Conservation (phyloP, 2,329 filamentous ascomycete genomes). For the Aspergillus fijiensis region DNA sequence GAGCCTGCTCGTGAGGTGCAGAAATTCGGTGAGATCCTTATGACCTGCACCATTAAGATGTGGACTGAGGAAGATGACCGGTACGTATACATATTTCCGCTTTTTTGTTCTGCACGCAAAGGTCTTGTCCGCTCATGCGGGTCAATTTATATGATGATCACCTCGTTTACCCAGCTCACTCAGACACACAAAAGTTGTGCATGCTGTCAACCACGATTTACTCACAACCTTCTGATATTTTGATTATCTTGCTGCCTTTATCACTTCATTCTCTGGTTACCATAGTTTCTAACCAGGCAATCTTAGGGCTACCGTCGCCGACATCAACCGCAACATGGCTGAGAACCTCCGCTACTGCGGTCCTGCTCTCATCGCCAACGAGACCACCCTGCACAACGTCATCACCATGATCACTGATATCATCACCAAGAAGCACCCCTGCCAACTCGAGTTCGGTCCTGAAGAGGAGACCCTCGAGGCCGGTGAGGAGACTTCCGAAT, state of each 20-base stretch:
- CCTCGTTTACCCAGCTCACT: conserved; percentile 99
- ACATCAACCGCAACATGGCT: conserved; percentile 91
- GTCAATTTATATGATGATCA: conserved; percentile 69
- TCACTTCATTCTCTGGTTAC: conserved; percentile 17
- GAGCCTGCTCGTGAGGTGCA: conserved; percentile 75
- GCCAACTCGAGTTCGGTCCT: conserved; percentile 84
- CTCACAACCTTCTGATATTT: conserved; percentile 42
- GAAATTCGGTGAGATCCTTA: conserved; percentile 82
- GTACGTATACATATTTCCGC: conserved; percentile 60
- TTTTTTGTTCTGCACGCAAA: conserved; percentile 15
- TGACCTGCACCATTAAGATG: conserved; percentile 77
- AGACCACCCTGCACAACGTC: conserved; percentile 71
- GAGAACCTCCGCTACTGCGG: conserved; percentile 89
- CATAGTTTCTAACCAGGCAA: conserved; percentile 44
- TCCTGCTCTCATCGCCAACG: conserved; percentile 75
- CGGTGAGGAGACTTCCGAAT: conserved; percentile 81
- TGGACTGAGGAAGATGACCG: conserved; percentile 91
- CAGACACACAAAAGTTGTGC: conserved; percentile 77
- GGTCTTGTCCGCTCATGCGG: not conserved
- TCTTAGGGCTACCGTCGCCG: conserved; percentile 77
- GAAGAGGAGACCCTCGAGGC: conserved; percentile 74
- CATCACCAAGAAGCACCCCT: conserved; percentile 86
- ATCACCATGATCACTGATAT: conserved; percentile 73
- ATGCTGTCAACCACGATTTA: conserved; percentile 83
- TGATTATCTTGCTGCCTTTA: conserved; percentile 21